These are phyloP conservation scores for Schoenoplectus tabernaemontani DNA, from an alignment of 202 grass and related monocot species.

Conservation along the genomic window DNA sequence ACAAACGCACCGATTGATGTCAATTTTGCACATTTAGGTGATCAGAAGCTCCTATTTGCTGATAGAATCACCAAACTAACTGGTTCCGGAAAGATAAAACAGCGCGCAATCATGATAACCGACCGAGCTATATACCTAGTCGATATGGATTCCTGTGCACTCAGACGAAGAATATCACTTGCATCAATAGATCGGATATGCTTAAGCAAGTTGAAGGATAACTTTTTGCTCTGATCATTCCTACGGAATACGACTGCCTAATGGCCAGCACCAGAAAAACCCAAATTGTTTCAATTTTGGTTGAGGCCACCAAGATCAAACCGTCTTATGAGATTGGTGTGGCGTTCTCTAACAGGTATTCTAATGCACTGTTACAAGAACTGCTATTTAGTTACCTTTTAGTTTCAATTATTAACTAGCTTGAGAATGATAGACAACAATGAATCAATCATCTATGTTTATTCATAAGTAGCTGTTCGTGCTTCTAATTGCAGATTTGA, in stretches of 20 bases:
- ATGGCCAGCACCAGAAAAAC: conserved; percentile 82
- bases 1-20: not conserved
- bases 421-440: too few species aligned
- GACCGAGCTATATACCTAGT: conserved; percentile 83
- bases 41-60: conserved; percentile 80
- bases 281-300: conserved; percentile 69
- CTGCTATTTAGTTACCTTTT: too few species aligned
- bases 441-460: too few species aligned
- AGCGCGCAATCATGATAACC: conserved; percentile 64
- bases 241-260: conserved; percentile 75
- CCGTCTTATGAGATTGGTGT: conserved; percentile 74
- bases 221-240: conserved; percentile 85
- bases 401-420: too few species aligned
- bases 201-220: conserved; percentile 73
- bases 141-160: conserved; percentile 57
- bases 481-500: conserved; percentile 55
- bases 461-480: too few species aligned
- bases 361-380: too few species aligned
- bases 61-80: conserved; percentile 73
- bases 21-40: conserved; percentile 40
- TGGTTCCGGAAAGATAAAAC: conserved; percentile 83
- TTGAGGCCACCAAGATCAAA: conserved; percentile 75
- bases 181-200: conserved; percentile 86
- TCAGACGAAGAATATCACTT: conserved; percentile 85
- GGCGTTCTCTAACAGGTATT: conserved; percentile 76